Evolutionary conservation across 345 rosid species (phyloP).

Genomic region (Pistacia atlantica): DNA sequence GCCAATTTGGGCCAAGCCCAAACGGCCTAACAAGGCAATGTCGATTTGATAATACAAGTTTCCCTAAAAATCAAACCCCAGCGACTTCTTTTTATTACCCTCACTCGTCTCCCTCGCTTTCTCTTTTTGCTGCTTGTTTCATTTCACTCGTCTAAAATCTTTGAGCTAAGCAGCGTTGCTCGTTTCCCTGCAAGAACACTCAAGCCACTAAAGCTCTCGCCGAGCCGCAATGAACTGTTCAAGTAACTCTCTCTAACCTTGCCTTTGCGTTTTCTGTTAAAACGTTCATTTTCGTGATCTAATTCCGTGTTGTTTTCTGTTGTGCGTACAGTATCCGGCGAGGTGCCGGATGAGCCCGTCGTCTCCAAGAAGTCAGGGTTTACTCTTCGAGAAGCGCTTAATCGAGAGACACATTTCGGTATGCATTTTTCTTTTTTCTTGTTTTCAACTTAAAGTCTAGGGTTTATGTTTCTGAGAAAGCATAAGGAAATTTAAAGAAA

Average conservation of each 20-base stretch:
- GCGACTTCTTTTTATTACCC: neutral
- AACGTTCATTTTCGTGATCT: conserved; percentile 15
- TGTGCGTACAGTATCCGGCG: conserved; percentile 73
- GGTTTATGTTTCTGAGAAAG: conserved; percentile 28
- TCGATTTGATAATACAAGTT: neutral
- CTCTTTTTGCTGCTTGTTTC: conserved; percentile 4
- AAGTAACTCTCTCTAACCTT: conserved; percentile 43
- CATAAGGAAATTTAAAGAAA: neutral
- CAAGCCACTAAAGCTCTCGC: conserved; percentile 34
- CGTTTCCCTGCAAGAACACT: neutral
- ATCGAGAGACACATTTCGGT: conserved; percentile 86
- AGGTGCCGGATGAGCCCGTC: conserved; percentile 92
- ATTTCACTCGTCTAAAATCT: neutral
- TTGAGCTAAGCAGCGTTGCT: conserved; percentile 9
- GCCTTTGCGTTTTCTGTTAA: neutral
- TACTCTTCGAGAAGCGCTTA: conserved; percentile 85
- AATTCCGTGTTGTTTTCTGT: conserved; percentile 8
- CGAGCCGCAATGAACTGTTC: conserved; percentile 68
- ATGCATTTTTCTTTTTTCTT: neutral
- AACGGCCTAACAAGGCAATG: neutral
- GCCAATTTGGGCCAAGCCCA: neutral
- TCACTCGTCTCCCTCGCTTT: neutral
- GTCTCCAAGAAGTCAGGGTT: conserved; percentile 83
- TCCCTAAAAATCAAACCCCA: neutral
- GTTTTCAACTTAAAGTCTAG: conserved; percentile 24